Conservation (phyloP, 352 stramenopile genomes). For the Phytophthora constricta region DNA sequence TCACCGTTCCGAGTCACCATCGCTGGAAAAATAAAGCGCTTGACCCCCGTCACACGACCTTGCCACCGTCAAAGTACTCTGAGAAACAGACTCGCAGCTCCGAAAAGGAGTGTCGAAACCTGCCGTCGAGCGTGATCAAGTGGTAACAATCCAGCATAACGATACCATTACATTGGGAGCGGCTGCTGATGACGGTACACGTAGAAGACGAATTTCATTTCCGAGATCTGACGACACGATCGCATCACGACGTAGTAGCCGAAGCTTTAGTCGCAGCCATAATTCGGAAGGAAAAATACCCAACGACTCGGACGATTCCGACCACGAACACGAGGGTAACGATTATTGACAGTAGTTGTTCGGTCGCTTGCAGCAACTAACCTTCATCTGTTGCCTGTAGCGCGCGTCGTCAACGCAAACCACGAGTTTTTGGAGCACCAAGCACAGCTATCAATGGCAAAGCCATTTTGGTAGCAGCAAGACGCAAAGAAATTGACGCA, state of each 20-base stretch:
- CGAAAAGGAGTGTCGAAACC: conserved; percentile 1
- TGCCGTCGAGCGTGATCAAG: not conserved
- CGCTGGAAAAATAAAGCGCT: too few relatives aligned
- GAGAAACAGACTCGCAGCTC: not conserved
- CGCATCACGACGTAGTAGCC: conserved; percentile 14
- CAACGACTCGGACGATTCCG: conserved; percentile 26
- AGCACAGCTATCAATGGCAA: not conserved
- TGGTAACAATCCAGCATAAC: conserved; percentile 1
- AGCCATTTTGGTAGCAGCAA: not conserved
- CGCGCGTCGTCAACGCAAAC: conserved; percentile 23
- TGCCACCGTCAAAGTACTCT: not conserved
- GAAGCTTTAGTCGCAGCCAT: conserved; percentile 21
- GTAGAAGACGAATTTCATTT: conserved; percentile 7
- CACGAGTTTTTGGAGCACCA: conserved; percentile 20
- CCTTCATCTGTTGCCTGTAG: conserved; percentile 4
- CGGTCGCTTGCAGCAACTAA: too few relatives aligned
- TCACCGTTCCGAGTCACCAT: conserved; percentile 1
- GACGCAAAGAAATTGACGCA: conserved; percentile 34
- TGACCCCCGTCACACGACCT: too few relatives aligned
- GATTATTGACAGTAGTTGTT: not conserved
- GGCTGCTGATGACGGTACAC: too few relatives aligned
- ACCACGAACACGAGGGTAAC: conserved; percentile 22
- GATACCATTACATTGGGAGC: too few relatives aligned
- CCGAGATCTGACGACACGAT: conserved; percentile 6
- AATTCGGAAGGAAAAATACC: conserved; percentile 16